Evolutionary conservation across 352 stramenopile species (phyloP).

Genomic region (Phytophthora constricta): DNA sequence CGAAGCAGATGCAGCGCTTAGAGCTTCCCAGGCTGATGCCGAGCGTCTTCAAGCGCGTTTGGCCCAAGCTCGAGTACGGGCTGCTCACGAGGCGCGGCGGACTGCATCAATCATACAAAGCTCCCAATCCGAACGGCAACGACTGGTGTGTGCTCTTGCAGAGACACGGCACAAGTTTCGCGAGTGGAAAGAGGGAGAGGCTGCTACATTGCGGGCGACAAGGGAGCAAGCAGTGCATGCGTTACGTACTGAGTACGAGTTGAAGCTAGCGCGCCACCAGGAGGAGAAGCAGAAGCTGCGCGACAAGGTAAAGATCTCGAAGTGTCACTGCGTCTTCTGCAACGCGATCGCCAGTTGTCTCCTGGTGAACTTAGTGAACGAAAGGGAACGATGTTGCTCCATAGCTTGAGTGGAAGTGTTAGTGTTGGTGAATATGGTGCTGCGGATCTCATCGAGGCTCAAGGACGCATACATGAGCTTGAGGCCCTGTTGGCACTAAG

Average conservation of each 20-base stretch:
- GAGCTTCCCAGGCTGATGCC: slow-evolving; percentile 27
- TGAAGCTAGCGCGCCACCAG: slow-evolving; percentile 70
- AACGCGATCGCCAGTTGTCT: slow-evolving; percentile 66
- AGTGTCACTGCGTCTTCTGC: slow-evolving; percentile 65
- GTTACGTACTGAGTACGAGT: slow-evolving; percentile 66
- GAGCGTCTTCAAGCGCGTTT: slow-evolving; percentile 34
- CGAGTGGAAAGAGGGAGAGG: slow-evolving; percentile 71
- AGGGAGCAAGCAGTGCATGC: slow-evolving; percentile 64
- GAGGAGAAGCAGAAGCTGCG: slow-evolving; percentile 78
- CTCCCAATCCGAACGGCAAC: slow-evolving; percentile 52
- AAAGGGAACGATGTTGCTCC: slow-evolving; percentile 60
- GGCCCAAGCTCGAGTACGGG: slow-evolving; percentile 25
- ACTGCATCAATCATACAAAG: slow-evolving; percentile 29
- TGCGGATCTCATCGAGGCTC: slow-evolving; percentile 64
- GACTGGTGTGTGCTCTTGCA: slow-evolving; percentile 55
- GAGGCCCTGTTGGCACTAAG: slow-evolving; percentile 61
- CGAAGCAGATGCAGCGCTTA: slow-evolving; percentile 24
- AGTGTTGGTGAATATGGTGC: slow-evolving; percentile 48
- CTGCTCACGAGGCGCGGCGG: slow-evolving; percentile 35
- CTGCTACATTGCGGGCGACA: slow-evolving; percentile 45
- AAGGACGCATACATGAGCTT: slow-evolving; percentile 62
- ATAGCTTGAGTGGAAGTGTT: slow-evolving; percentile 19
- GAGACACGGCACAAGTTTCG: slow-evolving; percentile 72
- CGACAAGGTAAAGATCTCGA: slow-evolving; percentile 78
- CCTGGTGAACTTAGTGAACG: slow-evolving; percentile 66